These are phyloP conservation scores for Chalciporus sp. DNA, from an alignment of 1,284 basidiomycete species.

Conservation along the genomic window DNA sequence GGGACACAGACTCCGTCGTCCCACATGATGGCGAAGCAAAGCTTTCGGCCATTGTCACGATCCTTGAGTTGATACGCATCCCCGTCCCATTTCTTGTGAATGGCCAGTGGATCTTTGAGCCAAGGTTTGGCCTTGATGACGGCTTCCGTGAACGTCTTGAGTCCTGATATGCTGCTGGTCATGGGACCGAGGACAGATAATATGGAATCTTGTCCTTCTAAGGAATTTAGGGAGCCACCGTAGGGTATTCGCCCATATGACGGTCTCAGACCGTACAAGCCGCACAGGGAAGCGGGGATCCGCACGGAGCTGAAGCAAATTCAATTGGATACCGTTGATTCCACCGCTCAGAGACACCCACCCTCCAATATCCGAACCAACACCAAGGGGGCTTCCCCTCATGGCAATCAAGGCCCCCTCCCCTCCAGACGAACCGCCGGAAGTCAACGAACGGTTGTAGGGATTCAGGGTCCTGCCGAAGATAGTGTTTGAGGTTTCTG, in stretches of 20 bases:
- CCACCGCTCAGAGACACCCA: slow-evolving; percentile 19
- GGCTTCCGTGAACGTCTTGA: slow-evolving; percentile 66
- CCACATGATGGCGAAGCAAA: slow-evolving; percentile 67
- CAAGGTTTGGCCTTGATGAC: slow-evolving; percentile 65
- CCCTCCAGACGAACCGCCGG: slow-evolving; percentile 65
- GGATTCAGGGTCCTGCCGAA: slow-evolving; percentile 76
- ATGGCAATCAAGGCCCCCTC: slow-evolving; percentile 64
- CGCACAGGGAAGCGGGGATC: slow-evolving; percentile 68
- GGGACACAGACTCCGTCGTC: slow-evolving; percentile 66
- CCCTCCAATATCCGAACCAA: slow-evolving; percentile 75
- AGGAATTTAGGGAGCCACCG: slow-evolving; percentile 58
- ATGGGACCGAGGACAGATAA: slow-evolving; percentile 76
- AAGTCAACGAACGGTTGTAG: slow-evolving; percentile 51
- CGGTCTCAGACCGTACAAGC: slow-evolving; percentile 71
- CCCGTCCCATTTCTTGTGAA: slow-evolving; percentile 68
- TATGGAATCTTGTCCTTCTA: slow-evolving; percentile 73
- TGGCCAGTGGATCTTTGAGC: slow-evolving; percentile 64
- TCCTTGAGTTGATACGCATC: slow-evolving; percentile 59
- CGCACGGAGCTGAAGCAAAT: slow-evolving; percentile 56
- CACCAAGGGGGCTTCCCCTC: slow-evolving; percentile 61
- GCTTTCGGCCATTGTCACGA: slow-evolving; percentile 55
- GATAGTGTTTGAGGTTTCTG: slow-evolving; percentile 61
- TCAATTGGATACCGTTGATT: not conserved
- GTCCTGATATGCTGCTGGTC: slow-evolving; percentile 53
- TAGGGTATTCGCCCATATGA: slow-evolving; percentile 75